Conservation (phyloP, 2,329 filamentous ascomycete species). For the Diaporthe longicolla region DNA sequence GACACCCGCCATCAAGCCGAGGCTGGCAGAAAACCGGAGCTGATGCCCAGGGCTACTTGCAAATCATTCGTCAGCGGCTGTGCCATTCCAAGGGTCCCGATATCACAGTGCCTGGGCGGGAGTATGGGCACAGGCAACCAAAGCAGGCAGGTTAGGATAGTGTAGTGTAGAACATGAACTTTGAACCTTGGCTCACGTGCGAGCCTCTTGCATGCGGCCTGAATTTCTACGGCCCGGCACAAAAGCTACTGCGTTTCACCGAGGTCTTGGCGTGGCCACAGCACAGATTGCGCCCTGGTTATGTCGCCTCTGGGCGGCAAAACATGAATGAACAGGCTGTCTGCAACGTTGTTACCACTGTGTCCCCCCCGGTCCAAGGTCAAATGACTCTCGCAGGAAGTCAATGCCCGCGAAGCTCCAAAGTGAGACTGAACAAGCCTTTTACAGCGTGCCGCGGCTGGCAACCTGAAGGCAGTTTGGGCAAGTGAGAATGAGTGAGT, state of each 20-base stretch:
- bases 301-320: slow-evolving; percentile 16
- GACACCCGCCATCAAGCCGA: slow-evolving; percentile 14
- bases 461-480: background rate
- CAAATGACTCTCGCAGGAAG: slow-evolving; percentile 30
- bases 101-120: slow-evolving; percentile 12
- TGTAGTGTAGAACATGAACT: background rate
- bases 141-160: background rate
- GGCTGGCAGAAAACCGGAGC: slow-evolving; percentile 26
- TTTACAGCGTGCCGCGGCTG: slow-evolving; percentile 15
- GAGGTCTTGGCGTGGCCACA: slow-evolving; percentile 25
- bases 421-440: slow-evolving; percentile 22
- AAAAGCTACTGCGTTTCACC: slow-evolving; percentile 35
- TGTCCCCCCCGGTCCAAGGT: slow-evolving; percentile 2
- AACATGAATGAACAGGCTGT: slow-evolving; percentile 29
- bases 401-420: slow-evolving; percentile 32
- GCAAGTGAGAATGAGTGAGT: background rate
- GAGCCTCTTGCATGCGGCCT: slow-evolving; percentile 18
- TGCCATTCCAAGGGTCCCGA: slow-evolving; percentile 1
- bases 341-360: slow-evolving; percentile 28
- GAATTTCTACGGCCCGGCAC: slow-evolving; percentile 19
- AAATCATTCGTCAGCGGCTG: slow-evolving; percentile 13
- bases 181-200: slow-evolving; percentile 18
- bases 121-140: background rate
- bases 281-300: slow-evolving; percentile 31
- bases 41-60: slow-evolving; percentile 3